Evolutionary conservation across 305 asterid species (phyloP).

Genomic region (Euphrasia arctica): DNA sequence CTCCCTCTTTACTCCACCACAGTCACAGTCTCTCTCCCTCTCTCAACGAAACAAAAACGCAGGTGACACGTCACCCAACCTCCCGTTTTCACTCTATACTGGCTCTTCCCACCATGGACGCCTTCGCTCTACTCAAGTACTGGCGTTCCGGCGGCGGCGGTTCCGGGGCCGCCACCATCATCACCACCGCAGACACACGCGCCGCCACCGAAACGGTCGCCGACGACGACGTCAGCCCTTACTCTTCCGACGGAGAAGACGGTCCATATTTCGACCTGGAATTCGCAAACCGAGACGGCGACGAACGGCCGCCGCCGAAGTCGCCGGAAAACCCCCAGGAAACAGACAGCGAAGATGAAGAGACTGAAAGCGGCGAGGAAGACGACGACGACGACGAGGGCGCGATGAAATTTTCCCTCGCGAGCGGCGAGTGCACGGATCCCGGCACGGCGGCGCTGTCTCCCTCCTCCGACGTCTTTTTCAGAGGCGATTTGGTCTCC

Average conservation of each 20-base stretch:
- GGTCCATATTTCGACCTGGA: slow-evolving; percentile 56
- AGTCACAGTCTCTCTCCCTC: slow-evolving; percentile 21
- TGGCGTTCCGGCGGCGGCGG: slow-evolving; percentile 36
- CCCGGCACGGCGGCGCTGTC: slow-evolving; percentile 34
- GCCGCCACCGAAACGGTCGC: slow-evolving; percentile 28
- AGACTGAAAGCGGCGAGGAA: slow-evolving; percentile 28
- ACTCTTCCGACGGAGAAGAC: slow-evolving; percentile 46
- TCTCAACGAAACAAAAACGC: neutral
- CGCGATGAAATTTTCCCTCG: slow-evolving; percentile 40
- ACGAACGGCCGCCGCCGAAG: slow-evolving; percentile 16
- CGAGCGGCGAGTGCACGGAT: slow-evolving; percentile 31
- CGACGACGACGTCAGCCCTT: slow-evolving; percentile 29
- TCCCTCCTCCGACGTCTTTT: slow-evolving; percentile 52
- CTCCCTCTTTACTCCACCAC: slow-evolving; percentile 16
- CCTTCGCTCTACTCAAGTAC: slow-evolving; percentile 48
- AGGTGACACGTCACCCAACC: neutral
- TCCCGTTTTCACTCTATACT: slow-evolving; percentile 25
- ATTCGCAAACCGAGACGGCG: slow-evolving; percentile 34
- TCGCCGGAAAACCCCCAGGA: slow-evolving; percentile 19
- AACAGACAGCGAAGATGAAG: slow-evolving; percentile 24
- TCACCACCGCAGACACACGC: slow-evolving; percentile 20
- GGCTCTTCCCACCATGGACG: slow-evolving; percentile 62
- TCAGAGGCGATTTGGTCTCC: slow-evolving; percentile 49
- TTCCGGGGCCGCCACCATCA: slow-evolving; percentile 23
- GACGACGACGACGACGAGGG: slow-evolving; percentile 27